These are phyloP conservation scores for Candida schatavii DNA, from an alignment of 805 yeast genomes.

Conservation along the genomic window DNA sequence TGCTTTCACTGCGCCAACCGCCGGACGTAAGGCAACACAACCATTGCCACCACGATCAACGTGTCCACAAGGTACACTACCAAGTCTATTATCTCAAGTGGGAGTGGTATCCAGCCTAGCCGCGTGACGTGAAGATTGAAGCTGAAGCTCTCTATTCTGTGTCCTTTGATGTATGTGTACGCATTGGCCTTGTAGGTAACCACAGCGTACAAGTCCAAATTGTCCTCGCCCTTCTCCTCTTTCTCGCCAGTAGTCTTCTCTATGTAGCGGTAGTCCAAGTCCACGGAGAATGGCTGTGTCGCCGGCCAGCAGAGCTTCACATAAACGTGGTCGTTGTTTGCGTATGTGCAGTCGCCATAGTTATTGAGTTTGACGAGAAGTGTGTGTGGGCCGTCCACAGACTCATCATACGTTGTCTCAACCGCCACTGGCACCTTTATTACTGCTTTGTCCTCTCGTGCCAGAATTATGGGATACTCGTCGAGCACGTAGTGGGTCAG, in stretches of 20 bases:
- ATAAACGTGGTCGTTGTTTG: constrained; percentile 22
- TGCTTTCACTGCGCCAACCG: background rate
- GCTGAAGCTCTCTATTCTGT: constrained; percentile 9
- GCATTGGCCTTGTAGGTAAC: constrained; percentile 21
- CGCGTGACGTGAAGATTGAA: constrained; percentile 26
- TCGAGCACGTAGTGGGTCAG: constrained; percentile 10
- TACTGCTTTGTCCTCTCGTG: background rate
- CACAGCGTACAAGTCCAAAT: constrained; percentile 23
- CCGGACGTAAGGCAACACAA: constrained; percentile 9
- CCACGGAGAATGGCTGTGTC: constrained; percentile 24
- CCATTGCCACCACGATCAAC: constrained; percentile 12
- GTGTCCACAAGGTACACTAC: constrained; percentile 28
- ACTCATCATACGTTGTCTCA: background rate
- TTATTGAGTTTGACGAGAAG: constrained; percentile 34
- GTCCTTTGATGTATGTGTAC: constrained; percentile 10
- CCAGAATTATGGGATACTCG: constrained; percentile 11
- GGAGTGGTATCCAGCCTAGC: constrained; percentile 32
- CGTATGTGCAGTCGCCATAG: constrained; percentile 24
- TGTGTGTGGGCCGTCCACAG: constrained; percentile 3
- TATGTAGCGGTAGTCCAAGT: constrained; percentile 21
- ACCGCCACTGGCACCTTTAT: background rate
- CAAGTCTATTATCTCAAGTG: constrained; percentile 27
- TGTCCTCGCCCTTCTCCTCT: background rate
- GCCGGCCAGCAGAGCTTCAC: constrained; percentile 40
- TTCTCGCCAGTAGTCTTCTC: constrained; percentile 8